Conservation (phyloP, 176 grass and related monocot species). For the Chloris gayana region DNA sequence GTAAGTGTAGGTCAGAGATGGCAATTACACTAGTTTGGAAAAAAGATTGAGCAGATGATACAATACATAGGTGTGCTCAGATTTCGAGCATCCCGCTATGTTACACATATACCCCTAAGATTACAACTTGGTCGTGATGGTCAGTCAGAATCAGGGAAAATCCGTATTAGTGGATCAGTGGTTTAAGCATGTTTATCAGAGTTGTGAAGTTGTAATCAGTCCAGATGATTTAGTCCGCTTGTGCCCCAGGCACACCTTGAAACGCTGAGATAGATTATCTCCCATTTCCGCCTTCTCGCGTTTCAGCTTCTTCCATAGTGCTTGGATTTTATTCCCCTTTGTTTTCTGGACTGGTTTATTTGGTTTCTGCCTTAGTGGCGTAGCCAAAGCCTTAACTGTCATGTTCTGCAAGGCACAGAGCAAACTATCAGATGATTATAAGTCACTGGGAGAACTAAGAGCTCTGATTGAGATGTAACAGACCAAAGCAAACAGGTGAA, state of each 20-base stretch:
- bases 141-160: constrained; percentile 24
- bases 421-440: constrained; percentile 25
- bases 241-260: constrained; percentile 79
- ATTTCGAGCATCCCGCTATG: neutral
- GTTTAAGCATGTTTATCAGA: constrained; percentile 21
- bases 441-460: neutral
- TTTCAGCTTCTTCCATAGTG: constrained; percentile 60
- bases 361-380: constrained; percentile 56
- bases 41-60: constrained; percentile 10
- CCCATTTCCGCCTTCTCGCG: constrained; percentile 45
- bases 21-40: constrained; percentile 18
- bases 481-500: neutral
- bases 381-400: constrained; percentile 72
- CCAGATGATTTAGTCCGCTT: constrained; percentile 57
- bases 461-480: neutral
- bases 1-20: neutral
- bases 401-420: constrained; percentile 46
- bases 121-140: constrained; percentile 6
- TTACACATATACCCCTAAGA: constrained; percentile 46
- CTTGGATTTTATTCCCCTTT: constrained; percentile 65
- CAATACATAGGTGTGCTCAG: constrained; percentile 13
- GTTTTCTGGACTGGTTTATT: constrained; percentile 50
- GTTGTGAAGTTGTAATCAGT: constrained; percentile 3
- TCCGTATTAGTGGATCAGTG: constrained; percentile 18
- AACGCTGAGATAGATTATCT: constrained; percentile 56